Conservation (phyloP, 2,329 filamentous ascomycete genomes). For the Trichoderma breve region DNA sequence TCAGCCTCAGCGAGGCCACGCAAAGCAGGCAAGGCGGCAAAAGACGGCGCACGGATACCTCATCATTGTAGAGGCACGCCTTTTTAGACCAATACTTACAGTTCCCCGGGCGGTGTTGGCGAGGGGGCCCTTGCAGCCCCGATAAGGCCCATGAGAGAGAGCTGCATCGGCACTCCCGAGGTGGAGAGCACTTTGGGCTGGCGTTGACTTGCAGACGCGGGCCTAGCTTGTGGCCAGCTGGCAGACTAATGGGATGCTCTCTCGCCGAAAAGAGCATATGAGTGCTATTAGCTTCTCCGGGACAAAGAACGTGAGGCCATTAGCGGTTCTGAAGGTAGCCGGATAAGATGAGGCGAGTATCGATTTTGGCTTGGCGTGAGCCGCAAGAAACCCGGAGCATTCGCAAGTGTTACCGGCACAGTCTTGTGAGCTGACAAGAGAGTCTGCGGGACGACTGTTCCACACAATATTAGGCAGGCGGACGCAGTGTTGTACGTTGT, state of each 20-base stretch:
- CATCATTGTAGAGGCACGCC: background rate
- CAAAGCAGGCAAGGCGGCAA: background rate
- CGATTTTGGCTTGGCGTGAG: background rate
- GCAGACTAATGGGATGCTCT: background rate
- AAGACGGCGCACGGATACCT: background rate
- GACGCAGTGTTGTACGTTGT: background rate
- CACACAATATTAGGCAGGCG: background rate
- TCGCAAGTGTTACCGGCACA: background rate
- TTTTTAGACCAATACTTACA: background rate
- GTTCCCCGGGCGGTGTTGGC: constrained; percentile 3
- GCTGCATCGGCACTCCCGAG: constrained; percentile 20
- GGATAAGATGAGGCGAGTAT: background rate
- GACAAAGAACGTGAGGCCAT: background rate
- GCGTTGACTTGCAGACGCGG: constrained; percentile 18
- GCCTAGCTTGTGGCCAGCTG: constrained; percentile 9
- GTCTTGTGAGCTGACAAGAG: constrained; percentile 10
- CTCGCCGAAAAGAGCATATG: background rate
- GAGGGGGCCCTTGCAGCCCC: constrained; percentile 2
- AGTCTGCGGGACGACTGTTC: background rate
- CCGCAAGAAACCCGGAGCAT: background rate
- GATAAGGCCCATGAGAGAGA: constrained; percentile 10
- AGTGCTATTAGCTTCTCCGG: background rate
- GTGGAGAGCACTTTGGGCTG: constrained; percentile 12
- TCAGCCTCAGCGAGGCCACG: background rate
- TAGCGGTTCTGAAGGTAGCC: background rate